A percentile compares a stretch with the other conserved stretches of the same genome.
phyloP scores from a whole-genome alignment of 2,329 filamentous ascomycete genomes.

The Hypoxylon sp. region DNA sequence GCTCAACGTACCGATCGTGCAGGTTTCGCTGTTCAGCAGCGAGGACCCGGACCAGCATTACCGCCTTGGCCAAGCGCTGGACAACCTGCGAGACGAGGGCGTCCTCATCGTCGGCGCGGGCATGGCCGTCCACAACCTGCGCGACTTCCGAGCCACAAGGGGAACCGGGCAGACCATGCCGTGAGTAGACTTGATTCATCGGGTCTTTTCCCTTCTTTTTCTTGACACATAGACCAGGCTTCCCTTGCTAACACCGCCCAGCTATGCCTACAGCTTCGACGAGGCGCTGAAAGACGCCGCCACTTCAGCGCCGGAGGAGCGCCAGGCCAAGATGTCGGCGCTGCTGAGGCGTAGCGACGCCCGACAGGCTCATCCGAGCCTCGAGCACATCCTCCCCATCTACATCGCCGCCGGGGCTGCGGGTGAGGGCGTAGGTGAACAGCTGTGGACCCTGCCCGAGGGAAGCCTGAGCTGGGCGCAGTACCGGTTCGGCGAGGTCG shows the following conservation, averaged over 20 bases:
- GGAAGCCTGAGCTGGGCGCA: conserved; percentile 29
- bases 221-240: too few relatives aligned
- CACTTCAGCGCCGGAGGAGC: conserved; percentile 50
- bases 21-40: conserved; percentile 63
- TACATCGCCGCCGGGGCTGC: conserved; percentile 65
- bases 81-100: conserved; percentile 62
- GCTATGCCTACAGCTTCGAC: conserved; percentile 56
- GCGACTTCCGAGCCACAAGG: conserved; percentile 37
- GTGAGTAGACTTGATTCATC: conserved; percentile 7
- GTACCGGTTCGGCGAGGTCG: conserved; percentile 19
- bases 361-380: conserved; percentile 67
- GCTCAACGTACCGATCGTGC: conserved; percentile 63
- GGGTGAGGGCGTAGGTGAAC: conserved; percentile 41
- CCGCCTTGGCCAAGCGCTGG: conserved; percentile 60
- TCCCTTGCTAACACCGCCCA: neutral
- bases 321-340: conserved; percentile 53
- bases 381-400: conserved; percentile 69
- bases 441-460: conserved; percentile 35
- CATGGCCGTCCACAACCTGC: conserved; percentile 64
- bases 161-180: conserved; percentile 15
- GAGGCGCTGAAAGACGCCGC: conserved; percentile 63
- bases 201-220: neutral
- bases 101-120: conserved; percentile 65
- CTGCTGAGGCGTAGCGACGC: conserved; percentile 61
- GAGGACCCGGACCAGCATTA: conserved; percentile 64